These are phyloP conservation scores for Starmerella tilneyi DNA, from an alignment of 805 yeast species.

Conservation along the genomic window DNA sequence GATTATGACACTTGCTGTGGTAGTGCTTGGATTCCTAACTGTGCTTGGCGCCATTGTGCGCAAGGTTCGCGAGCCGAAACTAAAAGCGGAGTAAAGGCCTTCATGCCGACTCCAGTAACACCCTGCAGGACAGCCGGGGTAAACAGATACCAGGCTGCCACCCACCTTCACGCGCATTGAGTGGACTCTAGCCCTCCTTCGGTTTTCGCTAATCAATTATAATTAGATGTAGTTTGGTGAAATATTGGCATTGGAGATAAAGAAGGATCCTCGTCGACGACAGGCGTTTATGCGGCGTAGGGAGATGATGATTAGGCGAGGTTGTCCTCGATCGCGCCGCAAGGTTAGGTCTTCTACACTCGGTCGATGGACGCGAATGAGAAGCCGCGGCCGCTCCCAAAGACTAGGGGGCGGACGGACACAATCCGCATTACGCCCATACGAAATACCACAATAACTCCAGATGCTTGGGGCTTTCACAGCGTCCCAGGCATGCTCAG, in stretches of 20 bases:
- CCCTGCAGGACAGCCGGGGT: too few species aligned
- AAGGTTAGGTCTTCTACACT: constrained; percentile 4
- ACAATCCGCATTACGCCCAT: constrained; percentile 27
- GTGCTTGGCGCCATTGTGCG: constrained; percentile 24
- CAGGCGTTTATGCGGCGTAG: too few species aligned
- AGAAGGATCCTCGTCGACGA: too few species aligned
- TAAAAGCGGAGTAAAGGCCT: constrained; percentile 1
- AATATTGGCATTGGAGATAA: too few species aligned
- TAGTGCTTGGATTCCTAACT: constrained; percentile 33
- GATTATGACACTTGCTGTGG: constrained; percentile 31
- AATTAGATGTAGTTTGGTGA: too few species aligned
- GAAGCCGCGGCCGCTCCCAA: constrained; percentile 9
- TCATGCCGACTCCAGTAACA: too few species aligned
- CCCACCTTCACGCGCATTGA: too few species aligned
- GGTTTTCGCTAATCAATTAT: too few species aligned
- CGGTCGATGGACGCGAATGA: neutral
- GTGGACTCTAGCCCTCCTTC: too few species aligned
- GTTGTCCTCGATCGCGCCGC: too few species aligned
- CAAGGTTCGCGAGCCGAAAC: constrained; percentile 1
- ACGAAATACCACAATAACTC: constrained; percentile 26
- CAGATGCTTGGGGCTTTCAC: constrained; percentile 32
- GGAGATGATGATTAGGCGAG: too few species aligned
- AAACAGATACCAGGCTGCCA: too few species aligned
- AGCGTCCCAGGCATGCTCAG: constrained; percentile 32
- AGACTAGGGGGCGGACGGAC: constrained; percentile 12